A percentile compares a stretch with the other conserved stretches of the same genome.
phyloP scores from a whole-genome alignment of 164 flowering plant species.

The Platanus orientalis region DNA sequence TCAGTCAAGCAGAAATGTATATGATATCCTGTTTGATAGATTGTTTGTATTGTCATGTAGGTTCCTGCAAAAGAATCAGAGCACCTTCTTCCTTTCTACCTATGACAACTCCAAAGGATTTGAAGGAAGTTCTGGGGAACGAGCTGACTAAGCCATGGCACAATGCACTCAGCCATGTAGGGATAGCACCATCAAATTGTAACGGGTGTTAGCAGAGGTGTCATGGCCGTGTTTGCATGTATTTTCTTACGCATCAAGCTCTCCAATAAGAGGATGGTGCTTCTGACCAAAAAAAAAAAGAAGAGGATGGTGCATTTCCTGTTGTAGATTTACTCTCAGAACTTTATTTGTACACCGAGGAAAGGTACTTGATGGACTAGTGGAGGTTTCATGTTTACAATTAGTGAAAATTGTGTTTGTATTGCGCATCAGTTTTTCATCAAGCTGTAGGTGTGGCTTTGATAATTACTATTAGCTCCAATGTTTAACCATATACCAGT shows the following conservation, averaged over 20 bases:
- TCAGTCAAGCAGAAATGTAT: too few species aligned
- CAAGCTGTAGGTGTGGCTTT: not conserved
- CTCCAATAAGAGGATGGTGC: too few species aligned
- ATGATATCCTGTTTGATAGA: too few species aligned
- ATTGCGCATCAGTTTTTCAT: not conserved
- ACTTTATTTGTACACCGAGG: too few species aligned
- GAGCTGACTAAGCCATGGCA: slow-evolving; percentile 17
- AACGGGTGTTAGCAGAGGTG: not conserved
- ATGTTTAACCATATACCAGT: not conserved
- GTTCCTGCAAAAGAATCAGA: slow-evolving; percentile 60
- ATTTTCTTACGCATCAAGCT: too few species aligned
- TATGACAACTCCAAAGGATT: slow-evolving; percentile 32
- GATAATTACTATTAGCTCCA: not conserved
- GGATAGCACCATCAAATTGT: not conserved
- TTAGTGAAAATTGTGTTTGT: not conserved
- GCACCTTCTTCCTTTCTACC: slow-evolving; percentile 42
- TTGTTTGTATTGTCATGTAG: slow-evolving; percentile 25
- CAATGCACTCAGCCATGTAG: not conserved
- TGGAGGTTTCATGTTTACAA: not conserved
- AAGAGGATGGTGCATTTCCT: not conserved
- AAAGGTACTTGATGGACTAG: not conserved
- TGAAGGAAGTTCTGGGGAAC: slow-evolving; percentile 24
- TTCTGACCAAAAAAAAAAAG: too few species aligned
- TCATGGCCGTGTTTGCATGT: too few species aligned
- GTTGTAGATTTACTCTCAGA: not conserved